These are phyloP conservation scores for Neoboletus magnificus DNA, from an alignment of 768 basidiomycete genomes.

Conservation along the genomic window DNA sequence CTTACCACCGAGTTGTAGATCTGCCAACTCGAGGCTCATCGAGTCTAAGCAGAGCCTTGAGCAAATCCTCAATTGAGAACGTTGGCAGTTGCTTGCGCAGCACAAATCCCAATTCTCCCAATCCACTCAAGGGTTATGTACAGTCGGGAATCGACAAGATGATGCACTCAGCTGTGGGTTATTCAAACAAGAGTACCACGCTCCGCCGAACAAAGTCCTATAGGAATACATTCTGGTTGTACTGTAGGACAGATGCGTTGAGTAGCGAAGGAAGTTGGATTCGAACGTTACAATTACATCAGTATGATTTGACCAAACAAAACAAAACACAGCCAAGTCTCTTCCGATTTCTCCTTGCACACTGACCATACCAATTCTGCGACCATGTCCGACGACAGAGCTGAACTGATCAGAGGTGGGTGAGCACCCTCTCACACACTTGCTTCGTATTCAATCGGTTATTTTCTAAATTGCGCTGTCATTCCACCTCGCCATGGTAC, in stretches of 20 bases:
- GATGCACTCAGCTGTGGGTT: background rate
- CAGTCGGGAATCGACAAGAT: background rate
- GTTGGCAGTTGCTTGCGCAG: too few species aligned
- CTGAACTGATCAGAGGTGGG: conserved; percentile 35
- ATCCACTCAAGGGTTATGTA: background rate
- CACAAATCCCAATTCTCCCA: too few species aligned
- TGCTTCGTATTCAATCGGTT: background rate
- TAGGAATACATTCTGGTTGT: background rate
- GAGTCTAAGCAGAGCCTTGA: background rate
- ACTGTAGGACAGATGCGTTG: background rate
- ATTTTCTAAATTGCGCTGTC: background rate
- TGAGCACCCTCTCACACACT: conserved; percentile 5
- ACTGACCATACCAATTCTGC: background rate
- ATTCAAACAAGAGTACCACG: too few species aligned
- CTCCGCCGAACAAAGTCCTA: background rate
- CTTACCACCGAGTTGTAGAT: background rate
- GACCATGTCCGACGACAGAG: conserved; percentile 33
- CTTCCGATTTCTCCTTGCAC: background rate
- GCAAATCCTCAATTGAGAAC: too few species aligned
- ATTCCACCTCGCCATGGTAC: background rate
- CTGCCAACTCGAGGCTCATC: background rate
- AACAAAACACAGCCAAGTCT: conserved; percentile 9
- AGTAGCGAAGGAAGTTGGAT: background rate
- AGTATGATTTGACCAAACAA: conserved; percentile 2
- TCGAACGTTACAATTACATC: background rate